phyloP scores from a whole-genome alignment of 768 basidiomycete species.

The Ramaria rubella region DNA sequence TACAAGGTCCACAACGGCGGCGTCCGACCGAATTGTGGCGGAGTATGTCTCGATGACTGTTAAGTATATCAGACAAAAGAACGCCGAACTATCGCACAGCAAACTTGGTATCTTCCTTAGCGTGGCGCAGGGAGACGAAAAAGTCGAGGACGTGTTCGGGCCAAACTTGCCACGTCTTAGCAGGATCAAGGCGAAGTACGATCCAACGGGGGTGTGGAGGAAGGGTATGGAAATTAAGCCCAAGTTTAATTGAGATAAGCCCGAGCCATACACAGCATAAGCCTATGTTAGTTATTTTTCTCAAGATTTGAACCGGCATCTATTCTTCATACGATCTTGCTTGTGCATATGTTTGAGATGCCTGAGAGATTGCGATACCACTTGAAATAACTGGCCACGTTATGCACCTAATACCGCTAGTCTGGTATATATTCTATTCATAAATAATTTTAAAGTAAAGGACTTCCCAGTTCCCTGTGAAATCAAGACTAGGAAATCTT shows the following conservation, averaged over 20 bases:
- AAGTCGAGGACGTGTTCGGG: conserved; percentile 24
- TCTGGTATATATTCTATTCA: too few relatives aligned
- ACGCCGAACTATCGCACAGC: background rate
- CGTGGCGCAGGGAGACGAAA: conserved; percentile 20
- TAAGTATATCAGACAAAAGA: background rate
- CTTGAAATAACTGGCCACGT: too few relatives aligned
- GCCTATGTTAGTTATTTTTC: too few relatives aligned
- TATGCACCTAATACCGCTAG: too few relatives aligned
- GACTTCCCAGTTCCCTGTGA: too few relatives aligned
- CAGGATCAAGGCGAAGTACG: conserved; percentile 26
- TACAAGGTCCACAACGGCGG: background rate
- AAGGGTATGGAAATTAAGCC: conserved; percentile 24
- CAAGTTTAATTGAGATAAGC: conserved; percentile 4
- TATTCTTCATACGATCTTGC: too few relatives aligned
- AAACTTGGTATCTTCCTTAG: conserved; percentile 9
- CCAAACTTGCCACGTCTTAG: conserved; percentile 20
- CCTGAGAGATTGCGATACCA: too few relatives aligned
- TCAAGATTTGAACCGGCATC: too few relatives aligned
- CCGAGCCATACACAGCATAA: too few relatives aligned
- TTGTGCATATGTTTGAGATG: too few relatives aligned
- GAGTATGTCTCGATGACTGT: background rate
- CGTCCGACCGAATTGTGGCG: background rate
- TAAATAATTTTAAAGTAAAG: too few relatives aligned
- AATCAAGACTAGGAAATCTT: too few relatives aligned
- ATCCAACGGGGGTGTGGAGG: conserved; percentile 26